Base-by-base conservation (phyloP, 257 asterid genomes). In the Dorcoceras hygrometricum region DNA sequence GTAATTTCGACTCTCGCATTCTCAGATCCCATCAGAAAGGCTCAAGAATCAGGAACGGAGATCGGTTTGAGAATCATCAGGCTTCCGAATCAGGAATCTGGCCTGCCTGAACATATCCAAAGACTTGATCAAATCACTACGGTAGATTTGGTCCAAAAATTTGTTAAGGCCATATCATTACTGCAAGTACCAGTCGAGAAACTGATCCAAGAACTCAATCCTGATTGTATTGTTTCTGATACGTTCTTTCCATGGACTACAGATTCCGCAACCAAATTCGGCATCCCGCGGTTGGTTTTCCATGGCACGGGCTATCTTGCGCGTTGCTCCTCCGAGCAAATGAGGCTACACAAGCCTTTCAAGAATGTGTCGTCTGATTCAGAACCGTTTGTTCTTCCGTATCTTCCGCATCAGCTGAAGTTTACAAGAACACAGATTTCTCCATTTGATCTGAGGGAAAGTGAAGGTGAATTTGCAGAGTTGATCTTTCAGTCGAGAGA, bases 221-320 rank as follows among this genome's bases (percentile, higher is more conserved):
- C 87, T 8, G 39, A 71, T 20, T 81, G 85, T 12, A 74, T 86
- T 4, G 66, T 81, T 19, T 71, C 87, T 0, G 93, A 86, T 71
- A 59, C 78, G 64, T 74, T 81, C 43, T 66, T 72, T 6, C 89
- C 86, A 0, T 86, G 93, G 93, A 77, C 84, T 0, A 67, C 57
- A 0, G 60, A 65, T n/a, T 62, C 79, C 6, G 87, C 92, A 0
- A 79, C 79, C 46, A 74, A 73, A 59, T 71, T 81, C 1, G 82
- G 75, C 3, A 76, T 86, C 2, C 89, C 92, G 0, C 62, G 93
- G 34, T 26, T 83, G 36, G 74, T 67, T 22, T 83, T 83, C 73
- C 70, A 75, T 3, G 89, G 88, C 4, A 76, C 74, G 0, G 57
- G 85, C 68, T 69, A n/a, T 10, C 73, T 81, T n/a, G 12, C 91